These are phyloP conservation scores for Neurospora sp. DNA, from an alignment of 495 filamentous ascomycete genomes.

Conservation along the genomic window DNA sequence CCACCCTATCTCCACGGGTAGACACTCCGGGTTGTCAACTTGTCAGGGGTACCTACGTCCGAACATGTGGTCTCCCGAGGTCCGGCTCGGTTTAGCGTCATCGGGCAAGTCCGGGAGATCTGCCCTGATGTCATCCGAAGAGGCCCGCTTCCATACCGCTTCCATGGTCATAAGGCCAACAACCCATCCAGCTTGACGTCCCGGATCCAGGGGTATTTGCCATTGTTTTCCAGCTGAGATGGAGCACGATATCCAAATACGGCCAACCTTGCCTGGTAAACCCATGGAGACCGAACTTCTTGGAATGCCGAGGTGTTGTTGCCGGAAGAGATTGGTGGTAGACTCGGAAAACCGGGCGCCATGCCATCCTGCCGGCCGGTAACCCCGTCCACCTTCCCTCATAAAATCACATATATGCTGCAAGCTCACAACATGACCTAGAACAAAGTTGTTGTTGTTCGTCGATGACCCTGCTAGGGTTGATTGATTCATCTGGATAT, in stretches of 20 bases:
- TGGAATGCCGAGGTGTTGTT: neutral
- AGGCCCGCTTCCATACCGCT: neutral
- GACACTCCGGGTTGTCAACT: neutral
- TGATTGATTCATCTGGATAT: slow-evolving; percentile 25
- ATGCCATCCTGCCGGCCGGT: neutral
- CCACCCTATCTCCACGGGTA: too few relatives aligned
- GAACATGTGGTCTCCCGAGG: slow-evolving; percentile 18
- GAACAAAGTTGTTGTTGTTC: neutral
- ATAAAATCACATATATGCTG: neutral
- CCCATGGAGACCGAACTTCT: neutral
- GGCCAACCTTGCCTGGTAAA: neutral
- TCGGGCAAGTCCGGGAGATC: slow-evolving; percentile 17
- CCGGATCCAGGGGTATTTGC: neutral
- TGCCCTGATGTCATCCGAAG: slow-evolving; percentile 4
- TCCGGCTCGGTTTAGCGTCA: slow-evolving; percentile 12
- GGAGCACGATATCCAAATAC: neutral
- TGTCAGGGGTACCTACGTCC: neutral
- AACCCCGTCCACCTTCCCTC: neutral
- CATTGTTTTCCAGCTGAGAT: neutral
- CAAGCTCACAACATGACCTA: neutral
- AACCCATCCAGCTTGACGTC: neutral
- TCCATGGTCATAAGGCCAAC: neutral
- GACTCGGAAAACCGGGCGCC: neutral
- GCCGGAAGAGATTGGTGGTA: neutral
- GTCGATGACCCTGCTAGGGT: slow-evolving; percentile 12